phyloP scores from a whole-genome alignment of 2,329 filamentous ascomycete genomes.

The Xylaria sp. region DNA sequence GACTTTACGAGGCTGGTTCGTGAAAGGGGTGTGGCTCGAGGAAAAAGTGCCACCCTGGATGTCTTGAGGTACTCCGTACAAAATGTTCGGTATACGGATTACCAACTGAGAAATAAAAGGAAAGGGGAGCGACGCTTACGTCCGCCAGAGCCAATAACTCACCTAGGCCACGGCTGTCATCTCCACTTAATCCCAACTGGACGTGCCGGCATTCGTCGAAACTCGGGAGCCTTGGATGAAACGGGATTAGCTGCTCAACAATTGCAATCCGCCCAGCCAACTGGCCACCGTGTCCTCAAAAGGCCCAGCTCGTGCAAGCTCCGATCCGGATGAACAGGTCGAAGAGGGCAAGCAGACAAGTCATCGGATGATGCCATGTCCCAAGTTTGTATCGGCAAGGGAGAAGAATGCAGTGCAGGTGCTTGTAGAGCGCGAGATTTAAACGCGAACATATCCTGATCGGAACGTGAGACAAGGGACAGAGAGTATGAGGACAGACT shows the following conservation, averaged over 20 bases:
- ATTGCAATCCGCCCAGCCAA: slow-evolving; percentile 5
- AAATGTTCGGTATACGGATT: not conserved
- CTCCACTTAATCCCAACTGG: slow-evolving; percentile 16
- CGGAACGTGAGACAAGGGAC: slow-evolving; percentile 6
- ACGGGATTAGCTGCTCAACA: slow-evolving; percentile 1
- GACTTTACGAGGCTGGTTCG: slow-evolving; percentile 21
- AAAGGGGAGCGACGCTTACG: not conserved
- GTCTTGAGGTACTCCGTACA: not conserved
- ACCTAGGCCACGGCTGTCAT: not conserved
- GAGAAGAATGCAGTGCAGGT: not conserved
- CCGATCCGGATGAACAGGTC: not conserved
- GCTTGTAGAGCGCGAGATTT: too few species aligned
- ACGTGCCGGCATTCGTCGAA: slow-evolving; percentile 26
- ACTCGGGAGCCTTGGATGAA: slow-evolving; percentile 18
- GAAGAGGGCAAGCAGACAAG: not conserved
- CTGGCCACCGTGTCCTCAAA: slow-evolving; percentile 10
- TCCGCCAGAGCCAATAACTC: slow-evolving; percentile 8
- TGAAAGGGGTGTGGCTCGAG: slow-evolving; percentile 13
- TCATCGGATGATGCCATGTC: too few species aligned
- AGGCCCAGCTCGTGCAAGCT: not conserved
- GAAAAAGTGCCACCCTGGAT: slow-evolving; percentile 1
- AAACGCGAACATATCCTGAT: not conserved
- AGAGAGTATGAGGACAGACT: slow-evolving; percentile 16
- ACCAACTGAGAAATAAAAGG: slow-evolving; percentile 5
- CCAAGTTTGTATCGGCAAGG: not conserved